Conservation (phyloP, 768 basidiomycete genomes). For the Pleurotus sapidus region DNA sequence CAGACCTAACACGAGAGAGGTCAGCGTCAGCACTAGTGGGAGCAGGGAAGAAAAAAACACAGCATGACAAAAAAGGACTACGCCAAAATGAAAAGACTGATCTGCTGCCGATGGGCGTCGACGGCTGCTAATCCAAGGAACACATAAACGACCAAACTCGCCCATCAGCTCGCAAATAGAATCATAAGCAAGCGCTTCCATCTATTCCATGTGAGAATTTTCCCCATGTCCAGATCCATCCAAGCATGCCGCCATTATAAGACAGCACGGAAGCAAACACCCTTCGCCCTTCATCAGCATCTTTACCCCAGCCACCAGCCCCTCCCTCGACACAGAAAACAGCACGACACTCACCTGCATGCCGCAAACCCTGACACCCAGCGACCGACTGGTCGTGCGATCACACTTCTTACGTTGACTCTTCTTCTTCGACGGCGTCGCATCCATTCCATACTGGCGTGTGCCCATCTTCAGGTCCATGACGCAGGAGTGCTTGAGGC, state of each 20-base stretch:
- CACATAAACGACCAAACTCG: neutral
- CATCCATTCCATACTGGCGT: constrained; percentile 96
- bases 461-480: constrained; percentile 99
- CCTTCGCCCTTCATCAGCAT: neutral
- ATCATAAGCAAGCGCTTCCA: constrained; percentile 7
- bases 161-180: neutral
- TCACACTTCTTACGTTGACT: constrained; percentile 99
- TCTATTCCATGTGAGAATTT: constrained; percentile 3
- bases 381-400: constrained; percentile 84
- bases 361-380: constrained; percentile 94
- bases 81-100: neutral
- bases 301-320: constrained; percentile 1
- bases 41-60: constrained; percentile 9
- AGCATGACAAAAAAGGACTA: constrained; percentile 3
- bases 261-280: neutral
- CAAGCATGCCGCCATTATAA: constrained; percentile 3
- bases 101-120: neutral
- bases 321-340: neutral
- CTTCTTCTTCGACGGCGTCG: constrained; percentile 89
- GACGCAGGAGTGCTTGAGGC: constrained; percentile 89
- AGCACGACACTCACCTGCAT: constrained; percentile 82
- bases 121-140: neutral
- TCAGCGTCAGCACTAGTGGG: constrained; percentile 3
- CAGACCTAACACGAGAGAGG: constrained; percentile 63
- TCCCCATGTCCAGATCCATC: constrained; percentile 2